Percentiles rank a stretch among this genome's conserved stretches.
phyloP scores from a whole-genome alignment of 805 yeast species.

The Metschnikowia santaceciliae region DNA sequence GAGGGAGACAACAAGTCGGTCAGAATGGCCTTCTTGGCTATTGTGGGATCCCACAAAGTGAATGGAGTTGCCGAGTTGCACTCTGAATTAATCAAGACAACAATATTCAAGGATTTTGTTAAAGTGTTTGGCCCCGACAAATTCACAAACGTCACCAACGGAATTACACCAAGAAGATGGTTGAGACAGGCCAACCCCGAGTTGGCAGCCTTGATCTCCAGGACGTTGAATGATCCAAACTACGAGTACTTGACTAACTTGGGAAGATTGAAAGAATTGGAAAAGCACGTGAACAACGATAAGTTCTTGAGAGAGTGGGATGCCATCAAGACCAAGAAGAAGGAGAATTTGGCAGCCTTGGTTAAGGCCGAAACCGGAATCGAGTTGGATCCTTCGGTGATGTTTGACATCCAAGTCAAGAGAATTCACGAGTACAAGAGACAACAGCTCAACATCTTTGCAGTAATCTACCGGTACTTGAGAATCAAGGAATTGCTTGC shows the following conservation, averaged over 20 bases:
- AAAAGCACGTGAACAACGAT: slow-evolving; percentile 61
- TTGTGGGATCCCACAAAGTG: slow-evolving; percentile 88
- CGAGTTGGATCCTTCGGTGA: slow-evolving; percentile 64
- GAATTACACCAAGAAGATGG: slow-evolving; percentile 97
- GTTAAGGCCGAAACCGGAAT: slow-evolving; percentile 62
- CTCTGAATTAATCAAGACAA: slow-evolving; percentile 83
- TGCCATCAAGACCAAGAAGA: slow-evolving; percentile 64
- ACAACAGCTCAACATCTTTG: slow-evolving; percentile 89
- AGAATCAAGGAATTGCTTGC: slow-evolving; percentile 64
- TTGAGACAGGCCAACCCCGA: slow-evolving; percentile 87
- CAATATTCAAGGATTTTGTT: slow-evolving; percentile 88
- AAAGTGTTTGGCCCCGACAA: slow-evolving; percentile 74
- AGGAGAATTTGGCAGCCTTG: slow-evolving; percentile 59
- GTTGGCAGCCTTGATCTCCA: slow-evolving; percentile 67
- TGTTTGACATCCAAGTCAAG: slow-evolving; percentile 90
- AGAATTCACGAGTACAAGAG: slow-evolving; percentile 95
- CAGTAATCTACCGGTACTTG: slow-evolving; percentile 79
- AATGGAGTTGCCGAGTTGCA: slow-evolving; percentile 96
- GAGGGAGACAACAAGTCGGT: slow-evolving; percentile 78
- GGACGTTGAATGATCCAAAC: slow-evolving; percentile 59
- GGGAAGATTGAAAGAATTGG: slow-evolving; percentile 61
- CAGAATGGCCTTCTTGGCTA: slow-evolving; percentile 89
- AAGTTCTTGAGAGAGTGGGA: slow-evolving; percentile 71
- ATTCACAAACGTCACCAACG: slow-evolving; percentile 90
- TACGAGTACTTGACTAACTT: slow-evolving; percentile 68